These are phyloP conservation scores for Castanea crenata DNA, from an alignment of 306 rosid species.

Conservation along the genomic window DNA sequence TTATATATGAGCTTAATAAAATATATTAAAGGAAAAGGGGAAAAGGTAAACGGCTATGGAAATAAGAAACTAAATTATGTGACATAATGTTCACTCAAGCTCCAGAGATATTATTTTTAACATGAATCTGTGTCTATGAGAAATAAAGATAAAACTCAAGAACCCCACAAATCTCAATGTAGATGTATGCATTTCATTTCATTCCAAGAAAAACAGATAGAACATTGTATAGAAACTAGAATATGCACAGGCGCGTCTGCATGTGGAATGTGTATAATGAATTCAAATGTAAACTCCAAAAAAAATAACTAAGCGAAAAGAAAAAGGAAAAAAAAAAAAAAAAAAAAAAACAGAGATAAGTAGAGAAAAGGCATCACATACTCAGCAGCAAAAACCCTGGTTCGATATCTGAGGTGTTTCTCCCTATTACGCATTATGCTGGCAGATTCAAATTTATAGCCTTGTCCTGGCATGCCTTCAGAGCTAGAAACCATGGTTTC, in stretches of 20 bases:
- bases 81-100: background rate
- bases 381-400: conserved; percentile 98
- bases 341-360: background rate
- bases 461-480: conserved; percentile 24
- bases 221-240: background rate
- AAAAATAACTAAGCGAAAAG: background rate
- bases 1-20: background rate
- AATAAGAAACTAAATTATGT: background rate
- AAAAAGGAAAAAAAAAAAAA: no score
- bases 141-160: background rate
- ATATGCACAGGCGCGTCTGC: background rate
- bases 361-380: conserved; percentile 42
- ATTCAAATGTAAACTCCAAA: conserved; percentile 12
- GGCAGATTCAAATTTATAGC: conserved; percentile 48
- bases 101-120: background rate
- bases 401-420: conserved; percentile 91
- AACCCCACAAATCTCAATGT: background rate
- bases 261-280: background rate
- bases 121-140: background rate
- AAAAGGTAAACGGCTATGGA: background rate
- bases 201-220: background rate
- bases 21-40: background rate
- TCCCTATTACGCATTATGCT: conserved; percentile 56
- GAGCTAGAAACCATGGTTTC: conserved; percentile 89
- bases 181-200: background rate